Base-by-base conservation (phyloP, 2,329 filamentous ascomycete genomes). In the Botrytis medusae region DNA sequence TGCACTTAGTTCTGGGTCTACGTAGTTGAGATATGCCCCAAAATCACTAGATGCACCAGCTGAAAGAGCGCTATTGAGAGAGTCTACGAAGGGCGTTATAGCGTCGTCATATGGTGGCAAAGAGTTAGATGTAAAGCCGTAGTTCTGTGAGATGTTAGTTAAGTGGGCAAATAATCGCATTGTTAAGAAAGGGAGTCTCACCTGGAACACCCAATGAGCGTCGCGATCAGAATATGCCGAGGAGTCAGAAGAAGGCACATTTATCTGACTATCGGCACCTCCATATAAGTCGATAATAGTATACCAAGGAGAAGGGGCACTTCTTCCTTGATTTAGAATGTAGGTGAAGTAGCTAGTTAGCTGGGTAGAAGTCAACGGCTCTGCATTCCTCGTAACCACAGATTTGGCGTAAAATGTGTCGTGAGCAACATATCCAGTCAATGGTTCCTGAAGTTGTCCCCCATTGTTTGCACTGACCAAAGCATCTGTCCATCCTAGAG, bases 371-470 rank as follows among this genome's bases (percentile, higher is more conserved):
- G 72, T 73, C 37, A 75, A 60, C 18, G 75, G 75, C 57, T 74
- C 18, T 9, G 60, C 44, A 14, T 75, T 70, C 40, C 72, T 70
- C 10, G 72, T 73, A 16, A 75, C 69, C n/a, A 75, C 59, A n/a
- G 75, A 76, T 61, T 75, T 76, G 18, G 68, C 73, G 34, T 76
- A 76, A 40, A 76, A 75, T 10, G 73, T 76, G 29, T 75, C 74
- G 62, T 74, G 73, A 20, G 61, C 60, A 44, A 18, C 60, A 40
- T 76, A 75, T 29, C 70, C 72, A 78, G 60, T 68, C 77, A 78
- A 37, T n/a, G 71, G 73, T 18, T 63, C 14, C 6, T 59, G 9
- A 6, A 75, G 34, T 6, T 62, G 20, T 0, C 44, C 37, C 61
- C 61, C 72, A 37, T 62, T 72, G 42, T 40, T 34, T 12, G 79